These are phyloP conservation scores for Pyrenophora graminea DNA, from an alignment of 2,329 filamentous ascomycete species.

Conservation along the genomic window DNA sequence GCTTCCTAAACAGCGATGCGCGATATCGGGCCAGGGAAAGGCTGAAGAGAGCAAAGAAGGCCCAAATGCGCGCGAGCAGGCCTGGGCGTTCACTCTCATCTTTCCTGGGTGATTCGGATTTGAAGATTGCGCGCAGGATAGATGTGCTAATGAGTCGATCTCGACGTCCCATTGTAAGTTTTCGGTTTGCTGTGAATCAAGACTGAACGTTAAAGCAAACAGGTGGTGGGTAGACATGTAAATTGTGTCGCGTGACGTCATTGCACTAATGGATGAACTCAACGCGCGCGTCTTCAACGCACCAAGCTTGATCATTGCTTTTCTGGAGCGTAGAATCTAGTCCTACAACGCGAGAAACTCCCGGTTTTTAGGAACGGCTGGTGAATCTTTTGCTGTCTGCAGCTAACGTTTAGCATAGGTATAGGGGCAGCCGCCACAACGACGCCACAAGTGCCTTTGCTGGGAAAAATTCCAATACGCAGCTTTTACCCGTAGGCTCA, in stretches of 20 bases:
- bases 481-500: not conserved
- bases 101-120: conserved; percentile 18
- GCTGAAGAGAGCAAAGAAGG: conserved; percentile 60
- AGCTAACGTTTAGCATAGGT: conserved; percentile 6
- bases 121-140: conserved; percentile 45
- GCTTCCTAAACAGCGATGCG: conserved; percentile 54
- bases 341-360: not conserved
- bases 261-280: conserved; percentile 1
- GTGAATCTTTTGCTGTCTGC: conserved; percentile 3
- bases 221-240: conserved; percentile 1
- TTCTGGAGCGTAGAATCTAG: not conserved
- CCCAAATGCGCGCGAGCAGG: conserved; percentile 52
- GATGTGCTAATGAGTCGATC: conserved; percentile 45
- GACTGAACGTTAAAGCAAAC: conserved; percentile 2
- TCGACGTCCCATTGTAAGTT: conserved; percentile 40
- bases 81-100: conserved; percentile 28
- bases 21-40: conserved; percentile 55
- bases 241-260: conserved; percentile 17
- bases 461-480: not conserved
- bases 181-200: not conserved
- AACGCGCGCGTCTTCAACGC: not conserved
- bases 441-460: not conserved
- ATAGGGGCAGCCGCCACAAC: not conserved
- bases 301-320: not conserved
- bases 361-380: conserved; percentile 1